Base-by-base conservation (phyloP, 352 stramenopile species). In the Achlya hypogyna region DNA sequence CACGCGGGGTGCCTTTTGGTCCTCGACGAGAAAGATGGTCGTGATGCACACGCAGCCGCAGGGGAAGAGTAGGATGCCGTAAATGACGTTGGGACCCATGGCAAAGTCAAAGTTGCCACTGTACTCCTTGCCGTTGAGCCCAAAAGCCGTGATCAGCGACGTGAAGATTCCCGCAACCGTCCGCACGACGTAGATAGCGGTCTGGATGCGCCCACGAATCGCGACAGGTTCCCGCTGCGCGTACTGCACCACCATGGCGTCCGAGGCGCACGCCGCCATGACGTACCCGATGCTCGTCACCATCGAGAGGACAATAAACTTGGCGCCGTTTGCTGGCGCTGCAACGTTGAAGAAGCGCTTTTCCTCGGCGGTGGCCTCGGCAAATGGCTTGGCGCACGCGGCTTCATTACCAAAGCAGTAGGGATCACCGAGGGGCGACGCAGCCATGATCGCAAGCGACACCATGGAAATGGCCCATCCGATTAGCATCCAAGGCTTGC, bases 401-500 rank as follows among this genome's bases (percentile, higher is more conserved):
- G 25, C 3, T 8, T 14, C 4, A 18, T 60, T 60, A 1, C 51
- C 27, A 38, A 56, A 56, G 25, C 54, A 63, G 25, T 47, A 62
- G 2, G 53, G 53, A 14, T 62, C 53, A 29, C 53, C 53, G 18
- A 62, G 25, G 16, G 53, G 38, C 31, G 8, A 27, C 22, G 49
- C 34, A 16, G 53, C 18, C 53, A 62, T 62, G 18, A 62, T 31
- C 14, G 18, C 16, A 29, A 62, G 20, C 5, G 28, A 51, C 2
- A 56, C 25, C 56, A 65, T 60, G 29, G 52, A 18, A 4, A 88
- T 28, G 4, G 76, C 3, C 79, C 78, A 88, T 1, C 79, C 80
- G 4, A 91, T 25, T 22, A 87, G 60, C 76, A 91, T 91, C 54
- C 83, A 91, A 10, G 76, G 69, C 31, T 78, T 77, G 38, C 79